Base-by-base conservation (phyloP, 805 yeast genomes). In the Yarrowia porcina region DNA sequence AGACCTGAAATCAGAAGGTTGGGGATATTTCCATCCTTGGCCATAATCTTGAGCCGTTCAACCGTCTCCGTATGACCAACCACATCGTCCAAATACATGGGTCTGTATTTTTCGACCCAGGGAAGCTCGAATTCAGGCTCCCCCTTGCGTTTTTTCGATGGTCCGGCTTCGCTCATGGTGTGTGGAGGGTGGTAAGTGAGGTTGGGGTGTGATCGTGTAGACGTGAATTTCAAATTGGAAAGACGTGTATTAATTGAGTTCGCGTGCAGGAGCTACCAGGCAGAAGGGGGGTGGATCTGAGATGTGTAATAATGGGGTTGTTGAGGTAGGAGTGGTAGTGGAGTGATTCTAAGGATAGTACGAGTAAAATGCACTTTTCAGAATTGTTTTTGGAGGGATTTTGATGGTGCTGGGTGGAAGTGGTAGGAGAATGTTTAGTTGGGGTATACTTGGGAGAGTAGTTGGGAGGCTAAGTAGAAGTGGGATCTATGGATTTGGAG, bases 71-170 rank as follows among this genome's bases (percentile, higher is more conserved):
- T 86, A 69, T 94, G 94, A 10, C 99, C 99, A 11, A 93, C 98
- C 25, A 94, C 87, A 70, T 94, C 98, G 50, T 84, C 82, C 28
- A 94, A 77, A 18, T 79, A 74, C 38, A 81, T 78, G 0, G 99
- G 99, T 65, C 99, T 84, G 72, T 94, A 94, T 72, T 94, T 94
- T 70, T 94, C 99, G n/a, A 94, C 98, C 96, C 90, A 59, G 12
- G 63, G 63, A 10, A 59, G 41, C 38, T 59, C 63, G 39, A 56
- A 56, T 30, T 56, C 61, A 30, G 61, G 49, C 49, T 39, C 49
- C 10, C 38, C 39, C 21, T 56, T 39, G 4, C 49, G 47, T 10
- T 41, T 56, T 56, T 56, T 39, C 49, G 61, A 56, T 15, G 61
- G 61, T 56, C 61, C 61, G 8, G 61, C 59, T 36, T 52, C 59